phyloP scores from a whole-genome alignment of 306 rosid genomes.

The Pterocarpus macrocarpus region DNA sequence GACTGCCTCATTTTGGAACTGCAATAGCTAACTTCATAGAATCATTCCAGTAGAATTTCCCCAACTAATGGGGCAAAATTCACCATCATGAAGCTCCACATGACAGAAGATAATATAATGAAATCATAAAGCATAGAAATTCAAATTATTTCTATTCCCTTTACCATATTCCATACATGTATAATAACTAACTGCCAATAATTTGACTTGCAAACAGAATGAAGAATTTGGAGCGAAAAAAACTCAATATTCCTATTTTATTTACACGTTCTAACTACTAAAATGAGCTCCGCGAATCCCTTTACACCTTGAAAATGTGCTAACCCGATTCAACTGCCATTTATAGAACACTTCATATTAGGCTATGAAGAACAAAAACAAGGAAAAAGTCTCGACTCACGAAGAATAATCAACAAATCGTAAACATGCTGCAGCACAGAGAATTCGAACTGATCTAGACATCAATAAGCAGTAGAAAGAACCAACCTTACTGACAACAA shows the following conservation, averaged over 20 bases:
- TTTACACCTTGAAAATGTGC: conserved; percentile 66
- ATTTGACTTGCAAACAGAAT: conserved; percentile 51
- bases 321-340: conserved; percentile 53
- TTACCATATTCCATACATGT: conserved; percentile 61
- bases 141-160: conserved; percentile 51
- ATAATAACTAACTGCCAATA: conserved; percentile 62
- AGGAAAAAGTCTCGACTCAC: too few species aligned
- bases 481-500: not conserved
- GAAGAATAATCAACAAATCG: conserved; percentile 18
- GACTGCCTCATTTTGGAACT: too few species aligned
- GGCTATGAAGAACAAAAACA: not conserved
- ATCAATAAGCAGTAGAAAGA: not conserved
- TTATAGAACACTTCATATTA: not conserved
- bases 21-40: not conserved
- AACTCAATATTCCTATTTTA: conserved; percentile 68
- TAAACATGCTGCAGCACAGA: conserved; percentile 18
- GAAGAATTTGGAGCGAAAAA: conserved; percentile 28
- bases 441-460: not conserved
- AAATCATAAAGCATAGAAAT: conserved; percentile 39
- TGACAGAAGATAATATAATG: not conserved
- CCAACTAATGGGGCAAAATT: not conserved
- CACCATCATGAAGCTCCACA: conserved; percentile 9
- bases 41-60: not conserved
- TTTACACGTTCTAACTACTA: conserved; percentile 68
- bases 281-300: conserved; percentile 61